Conservation (phyloP, 305 asterid species). For the Fraxinus nigra region DNA sequence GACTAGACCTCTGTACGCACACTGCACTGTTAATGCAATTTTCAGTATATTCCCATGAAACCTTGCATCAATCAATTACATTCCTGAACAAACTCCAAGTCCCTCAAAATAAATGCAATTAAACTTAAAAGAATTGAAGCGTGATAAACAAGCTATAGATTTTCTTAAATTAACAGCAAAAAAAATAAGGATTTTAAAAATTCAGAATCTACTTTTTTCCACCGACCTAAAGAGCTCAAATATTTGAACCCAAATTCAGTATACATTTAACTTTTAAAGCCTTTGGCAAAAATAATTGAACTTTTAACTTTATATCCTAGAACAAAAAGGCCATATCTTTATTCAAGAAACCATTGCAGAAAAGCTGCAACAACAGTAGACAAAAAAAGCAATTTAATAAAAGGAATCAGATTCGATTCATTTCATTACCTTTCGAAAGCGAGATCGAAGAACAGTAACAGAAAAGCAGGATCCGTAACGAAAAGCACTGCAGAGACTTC, state of each 20-base stretch:
- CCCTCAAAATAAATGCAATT: constrained; percentile 4
- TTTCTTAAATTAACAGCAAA: not conserved
- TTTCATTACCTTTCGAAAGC: constrained; percentile 29
- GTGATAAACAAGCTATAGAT: not conserved
- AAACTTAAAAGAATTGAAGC: constrained; percentile 4
- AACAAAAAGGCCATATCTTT: not conserved
- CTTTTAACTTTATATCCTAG: not conserved
- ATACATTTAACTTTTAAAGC: constrained; percentile 18
- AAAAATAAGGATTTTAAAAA: not conserved
- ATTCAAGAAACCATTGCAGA: not conserved
- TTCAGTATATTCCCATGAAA: constrained; percentile 30
- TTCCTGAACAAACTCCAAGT: constrained; percentile 28
- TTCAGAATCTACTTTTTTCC: not conserved
- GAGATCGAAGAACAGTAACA: constrained; percentile 38
- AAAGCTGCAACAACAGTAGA: not conserved
- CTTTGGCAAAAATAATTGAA: constrained; percentile 7
- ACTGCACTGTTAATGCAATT: constrained; percentile 7
- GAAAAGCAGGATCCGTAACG: not conserved
- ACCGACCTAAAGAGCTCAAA: not conserved
- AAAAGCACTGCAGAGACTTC: constrained; percentile 16
- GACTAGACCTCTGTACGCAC: constrained; percentile 26
- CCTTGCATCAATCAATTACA: constrained; percentile 38
- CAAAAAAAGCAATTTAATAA: not conserved
- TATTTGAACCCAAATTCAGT: not conserved
- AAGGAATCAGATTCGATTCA: constrained; percentile 9